Percentiles rank a stretch among this genome's conserved stretches.
These are phyloP conservation scores for Fusarium tanahbumbuense DNA, from an alignment of 2,329 filamentous ascomycete species.

Conservation along the genomic window DNA sequence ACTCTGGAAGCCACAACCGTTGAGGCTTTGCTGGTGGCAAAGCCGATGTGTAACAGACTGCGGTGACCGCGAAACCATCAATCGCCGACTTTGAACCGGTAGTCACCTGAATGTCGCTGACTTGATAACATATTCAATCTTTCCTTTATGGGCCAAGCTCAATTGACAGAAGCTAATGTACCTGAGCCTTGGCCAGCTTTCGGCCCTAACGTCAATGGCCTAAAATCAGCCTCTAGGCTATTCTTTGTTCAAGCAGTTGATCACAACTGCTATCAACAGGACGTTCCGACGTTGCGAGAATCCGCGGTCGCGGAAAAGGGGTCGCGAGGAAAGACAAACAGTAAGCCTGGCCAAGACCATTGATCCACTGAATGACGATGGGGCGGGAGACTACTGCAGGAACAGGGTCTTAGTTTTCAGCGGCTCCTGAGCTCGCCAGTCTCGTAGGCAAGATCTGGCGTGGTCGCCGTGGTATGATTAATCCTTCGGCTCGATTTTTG, in stretches of 20 bases:
- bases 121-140: neutral
- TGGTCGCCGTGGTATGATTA: constrained; percentile 36
- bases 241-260: constrained; percentile 24
- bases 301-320: constrained; percentile 19
- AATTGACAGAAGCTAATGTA: constrained; percentile 18
- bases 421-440: constrained; percentile 27
- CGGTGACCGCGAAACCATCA: constrained; percentile 1
- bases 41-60: neutral
- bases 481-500: constrained; percentile 33
- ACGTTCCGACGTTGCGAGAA: constrained; percentile 2
- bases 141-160: constrained; percentile 4
- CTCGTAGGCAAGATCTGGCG: constrained; percentile 29
- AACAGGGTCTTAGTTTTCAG: constrained; percentile 41
- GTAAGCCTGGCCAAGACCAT: constrained; percentile 27
- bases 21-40: constrained; percentile 32
- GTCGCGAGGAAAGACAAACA: constrained; percentile 13
- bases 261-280: constrained; percentile 18
- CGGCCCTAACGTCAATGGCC: constrained; percentile 17
- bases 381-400: constrained; percentile 45
- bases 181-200: constrained; percentile 20
- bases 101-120: constrained; percentile 20
- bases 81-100: constrained; percentile 5
- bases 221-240: constrained; percentile 11
- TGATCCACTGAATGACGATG: constrained; percentile 44
- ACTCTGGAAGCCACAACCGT: constrained; percentile 34